Evolutionary conservation across 495 filamentous ascomycete genomes (phyloP).

Genomic region (Penicillium nucicola): DNA sequence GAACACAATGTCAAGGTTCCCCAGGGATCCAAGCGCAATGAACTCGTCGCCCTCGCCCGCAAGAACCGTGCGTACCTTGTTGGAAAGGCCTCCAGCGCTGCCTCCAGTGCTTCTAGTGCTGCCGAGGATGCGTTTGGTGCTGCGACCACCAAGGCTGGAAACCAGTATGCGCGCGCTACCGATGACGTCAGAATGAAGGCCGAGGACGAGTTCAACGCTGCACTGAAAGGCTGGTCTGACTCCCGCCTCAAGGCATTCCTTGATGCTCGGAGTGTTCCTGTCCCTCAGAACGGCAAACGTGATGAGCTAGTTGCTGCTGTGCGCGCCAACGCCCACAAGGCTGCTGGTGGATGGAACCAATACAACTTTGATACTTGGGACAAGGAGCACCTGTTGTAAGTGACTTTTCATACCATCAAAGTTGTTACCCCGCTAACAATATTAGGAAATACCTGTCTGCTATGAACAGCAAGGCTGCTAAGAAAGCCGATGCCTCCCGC

Average conservation of each 20-base stretch:
- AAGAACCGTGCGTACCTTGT: conserved; percentile 78
- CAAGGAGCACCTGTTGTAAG: conserved; percentile 69
- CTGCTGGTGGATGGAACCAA: conserved; percentile 64
- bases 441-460: conserved; percentile 61
- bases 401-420: background rate
- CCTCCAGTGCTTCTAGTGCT: conserved; percentile 46
- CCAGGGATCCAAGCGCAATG: conserved; percentile 86
- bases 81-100: conserved; percentile 56
- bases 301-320: conserved; percentile 79
- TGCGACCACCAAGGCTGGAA: conserved; percentile 77
- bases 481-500: conserved; percentile 63
- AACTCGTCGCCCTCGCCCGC: conserved; percentile 84
- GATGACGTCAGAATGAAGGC: conserved; percentile 61
- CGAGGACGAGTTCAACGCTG: conserved; percentile 64
- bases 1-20: conserved; percentile 77
- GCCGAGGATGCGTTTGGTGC: conserved; percentile 66
- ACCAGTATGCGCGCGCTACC: conserved; percentile 73
- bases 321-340: conserved; percentile 69
- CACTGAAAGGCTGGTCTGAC: conserved; percentile 65
- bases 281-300: conserved; percentile 71
- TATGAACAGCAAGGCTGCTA: conserved; percentile 65
- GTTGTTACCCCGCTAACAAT: conserved; percentile 14
- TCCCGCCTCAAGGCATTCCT: conserved; percentile 71
- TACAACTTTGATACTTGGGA: conserved; percentile 88
- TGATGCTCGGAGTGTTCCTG: conserved; percentile 55